Evolutionary conservation across 768 basidiomycete species (phyloP).

Genomic region (Tricholoma sp.): DNA sequence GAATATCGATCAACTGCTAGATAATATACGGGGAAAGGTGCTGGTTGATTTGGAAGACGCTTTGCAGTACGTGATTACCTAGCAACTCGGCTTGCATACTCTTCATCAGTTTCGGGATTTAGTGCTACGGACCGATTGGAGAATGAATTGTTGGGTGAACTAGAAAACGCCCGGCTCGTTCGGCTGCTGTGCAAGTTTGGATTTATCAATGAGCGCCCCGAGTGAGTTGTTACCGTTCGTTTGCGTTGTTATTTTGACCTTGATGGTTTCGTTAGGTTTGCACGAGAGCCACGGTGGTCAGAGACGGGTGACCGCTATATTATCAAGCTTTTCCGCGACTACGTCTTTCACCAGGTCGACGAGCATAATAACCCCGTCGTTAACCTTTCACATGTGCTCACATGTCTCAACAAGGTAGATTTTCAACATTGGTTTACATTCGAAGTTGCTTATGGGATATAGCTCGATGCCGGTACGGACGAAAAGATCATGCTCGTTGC

Average conservation of each 20-base stretch:
- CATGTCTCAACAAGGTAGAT: slow-evolving; percentile 85
- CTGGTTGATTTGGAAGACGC: slow-evolving; percentile 80
- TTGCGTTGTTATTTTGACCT: not conserved
- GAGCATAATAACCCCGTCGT: slow-evolving; percentile 85
- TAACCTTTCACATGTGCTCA: slow-evolving; percentile 86
- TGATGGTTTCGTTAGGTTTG: slow-evolving; percentile 51
- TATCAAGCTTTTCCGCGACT: slow-evolving; percentile 96
- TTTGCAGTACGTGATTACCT: slow-evolving; percentile 54
- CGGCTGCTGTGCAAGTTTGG: slow-evolving; percentile 90
- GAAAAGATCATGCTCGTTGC: slow-evolving; percentile 94
- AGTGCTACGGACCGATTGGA: slow-evolving; percentile 83
- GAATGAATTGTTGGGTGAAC: slow-evolving; percentile 75
- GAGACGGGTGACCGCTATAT: slow-evolving; percentile 98
- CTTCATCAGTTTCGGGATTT: not conserved
- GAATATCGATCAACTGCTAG: slow-evolving; percentile 75
- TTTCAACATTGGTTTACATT: slow-evolving; percentile 12
- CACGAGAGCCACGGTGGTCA: slow-evolving; percentile 95
- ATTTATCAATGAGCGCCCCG: slow-evolving; percentile 99
- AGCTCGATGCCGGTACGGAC: slow-evolving; percentile 92
- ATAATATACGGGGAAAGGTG: slow-evolving; percentile 69
- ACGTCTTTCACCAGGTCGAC: slow-evolving; percentile 96
- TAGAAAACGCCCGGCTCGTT: slow-evolving; percentile 92
- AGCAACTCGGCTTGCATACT: not conserved
- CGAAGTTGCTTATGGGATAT: not conserved
- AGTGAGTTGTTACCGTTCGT: slow-evolving; percentile 48